These are phyloP conservation scores for Colletotrichum kahawae DNA, from an alignment of 2,329 filamentous ascomycete species.

Conservation along the genomic window DNA sequence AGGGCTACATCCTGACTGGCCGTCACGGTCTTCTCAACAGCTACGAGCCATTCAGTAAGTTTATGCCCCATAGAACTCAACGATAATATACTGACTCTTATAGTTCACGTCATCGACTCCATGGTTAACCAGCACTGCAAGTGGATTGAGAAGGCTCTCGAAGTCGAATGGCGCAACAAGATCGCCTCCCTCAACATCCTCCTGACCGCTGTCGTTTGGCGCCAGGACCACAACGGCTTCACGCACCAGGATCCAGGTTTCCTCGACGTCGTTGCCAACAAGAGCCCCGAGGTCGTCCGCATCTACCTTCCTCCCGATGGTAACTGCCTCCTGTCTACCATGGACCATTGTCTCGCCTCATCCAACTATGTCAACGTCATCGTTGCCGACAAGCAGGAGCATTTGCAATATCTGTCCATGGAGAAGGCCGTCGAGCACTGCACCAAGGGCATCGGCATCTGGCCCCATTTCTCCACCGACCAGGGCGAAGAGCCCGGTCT, in stretches of 20 bases:
- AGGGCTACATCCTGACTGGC: constrained; percentile 78
- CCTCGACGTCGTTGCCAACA: constrained; percentile 80
- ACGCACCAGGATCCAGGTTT: constrained; percentile 84
- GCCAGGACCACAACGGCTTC: constrained; percentile 85
- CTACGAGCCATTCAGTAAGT: constrained; percentile 74
- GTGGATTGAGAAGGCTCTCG: constrained; percentile 82
- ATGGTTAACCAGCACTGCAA: constrained; percentile 87
- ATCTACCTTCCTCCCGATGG: constrained; percentile 83
- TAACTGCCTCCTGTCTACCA: constrained; percentile 77
- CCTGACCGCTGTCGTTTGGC: constrained; percentile 79
- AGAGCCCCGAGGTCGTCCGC: constrained; percentile 78
- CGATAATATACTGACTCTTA: neutral
- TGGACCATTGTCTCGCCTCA: constrained; percentile 76
- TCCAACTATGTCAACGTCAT: constrained; percentile 83
- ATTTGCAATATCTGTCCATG: constrained; percentile 78
- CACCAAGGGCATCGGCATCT: constrained; percentile 79
- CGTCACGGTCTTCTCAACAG: constrained; percentile 79
- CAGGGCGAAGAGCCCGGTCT: constrained; percentile 71
- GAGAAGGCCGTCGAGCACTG: constrained; percentile 76
- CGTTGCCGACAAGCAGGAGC: constrained; percentile 80
- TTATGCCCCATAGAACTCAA: neutral
- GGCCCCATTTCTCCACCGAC: constrained; percentile 78
- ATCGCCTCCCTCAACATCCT: constrained; percentile 81
- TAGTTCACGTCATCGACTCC: constrained; percentile 77
- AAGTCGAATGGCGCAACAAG: constrained; percentile 78